Base-by-base conservation (phyloP, 2,329 filamentous ascomycete species). In the Blastomyces emzantsi region DNA sequence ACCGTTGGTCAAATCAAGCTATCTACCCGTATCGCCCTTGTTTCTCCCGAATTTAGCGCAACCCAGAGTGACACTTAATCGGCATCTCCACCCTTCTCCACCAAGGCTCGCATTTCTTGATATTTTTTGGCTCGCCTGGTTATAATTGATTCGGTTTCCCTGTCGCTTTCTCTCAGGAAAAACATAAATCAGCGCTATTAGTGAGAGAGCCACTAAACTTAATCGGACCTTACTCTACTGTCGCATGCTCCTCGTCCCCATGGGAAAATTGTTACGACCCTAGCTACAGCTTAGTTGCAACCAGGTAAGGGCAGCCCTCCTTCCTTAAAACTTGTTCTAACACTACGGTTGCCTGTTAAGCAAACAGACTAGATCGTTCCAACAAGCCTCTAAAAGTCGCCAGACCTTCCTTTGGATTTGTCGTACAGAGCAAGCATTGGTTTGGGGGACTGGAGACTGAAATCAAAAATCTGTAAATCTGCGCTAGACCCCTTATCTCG, bases 381-480 rank as follows among this genome's bases (percentile, higher is more conserved):
- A 30, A 22, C 22, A 30, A 47, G n/a, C 2, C 15, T 28, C 39
- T 28, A 33, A 15, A 60, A 60, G 33, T 19, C n/a, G 33, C 54
- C n/a, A 57, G 49, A 22, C 22, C 25, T 11, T 41, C 22, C 33
- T 30, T 60, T 30, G 9, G 19, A 22, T 58, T 58, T 49, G 57
- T 45, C 39, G 41, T 41, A 47, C 57, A 41, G n/a, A 25, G 41
- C 28, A 60, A 25, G 43, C 25, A 47, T 60, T 47, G 57, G 28
- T 33, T 41, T 45, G 41, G 43, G 33, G 17, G 33, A 33, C 57
- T 8, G 57, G 25, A 25, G 22, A 59, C 22, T 7, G 22, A 41
- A 64, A 69, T 73, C 74, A 78, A 74, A 82, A 89, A 87, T 75
- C 83, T 88, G 85, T 85, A 84, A 79, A 79, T 81, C 71, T 85